Base-by-base conservation (phyloP, 2,329 filamentous ascomycete genomes). In the Diatrype stigma region DNA sequence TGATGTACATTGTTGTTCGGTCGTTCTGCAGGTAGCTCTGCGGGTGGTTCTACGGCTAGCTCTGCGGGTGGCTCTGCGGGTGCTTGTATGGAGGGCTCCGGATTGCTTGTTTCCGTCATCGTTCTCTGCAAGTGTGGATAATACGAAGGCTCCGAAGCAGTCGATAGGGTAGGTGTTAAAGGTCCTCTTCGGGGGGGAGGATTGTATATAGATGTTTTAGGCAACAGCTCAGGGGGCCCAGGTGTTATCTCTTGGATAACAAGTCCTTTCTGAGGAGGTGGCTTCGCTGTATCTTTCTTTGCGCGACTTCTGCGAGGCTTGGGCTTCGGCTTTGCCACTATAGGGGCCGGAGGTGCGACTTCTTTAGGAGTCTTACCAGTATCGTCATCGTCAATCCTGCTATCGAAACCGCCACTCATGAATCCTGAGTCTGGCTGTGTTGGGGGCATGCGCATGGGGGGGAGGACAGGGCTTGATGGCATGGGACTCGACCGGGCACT, bases 381-480 rank as follows among this genome's bases (percentile, higher is more conserved):
- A 14, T 82, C 78, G 22, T 89, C 82, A 35, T 86, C 86, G 52
- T 90, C 81, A 6, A 85, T 40, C 32, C 58, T 58, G 46, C 55
- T 75, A 23, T 87, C 80, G 16, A 87, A 67, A 6, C 84, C 81
- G n/a, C 87, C 87, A 64, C 89, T 94, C 80, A 92, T 89, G 63
- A 95, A 95, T 1, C 89, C 89, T 14, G 89, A 92, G 64, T 96
- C 90, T 7, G 77, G 76, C 56, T 85, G 76, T 5, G 79, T 78
- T 48, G 85, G 83, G 23, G 85, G 67, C 21, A 78, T 72, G 0
- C 75, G 79, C 74, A 86, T 84, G 0, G 82, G 80, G 7, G 83
- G 83, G 46, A 91, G 76, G 42, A 84, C 79, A 2, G 93, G 94
- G 64, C 93, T 97, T 2, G 92, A 96, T 23, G 86, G 82, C 26